Conservation (phyloP, 495 filamentous ascomycete genomes). For the Penicillium lagena region DNA sequence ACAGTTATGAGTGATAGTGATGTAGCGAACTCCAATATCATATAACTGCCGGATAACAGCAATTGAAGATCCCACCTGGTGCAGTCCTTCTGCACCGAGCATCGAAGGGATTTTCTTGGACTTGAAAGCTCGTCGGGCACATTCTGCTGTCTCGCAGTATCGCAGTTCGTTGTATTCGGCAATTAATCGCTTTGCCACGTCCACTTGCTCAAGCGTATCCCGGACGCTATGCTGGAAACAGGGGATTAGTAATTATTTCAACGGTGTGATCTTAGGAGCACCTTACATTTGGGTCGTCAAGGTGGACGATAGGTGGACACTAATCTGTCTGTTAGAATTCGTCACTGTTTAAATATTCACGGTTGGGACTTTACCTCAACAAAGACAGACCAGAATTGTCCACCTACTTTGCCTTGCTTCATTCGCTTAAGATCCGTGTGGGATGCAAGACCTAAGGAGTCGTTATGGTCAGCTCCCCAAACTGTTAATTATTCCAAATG, state of each 20-base stretch:
- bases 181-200: slow-evolving; percentile 60
- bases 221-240: slow-evolving; percentile 45
- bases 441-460: slow-evolving; percentile 43
- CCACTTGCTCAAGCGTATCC: slow-evolving; percentile 70
- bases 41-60: slow-evolving; percentile 63
- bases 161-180: slow-evolving; percentile 22
- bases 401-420: slow-evolving; percentile 25
- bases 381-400: slow-evolving; percentile 77
- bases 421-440: slow-evolving; percentile 64
- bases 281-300: slow-evolving; percentile 28
- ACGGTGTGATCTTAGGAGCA: too few species aligned
- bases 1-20: slow-evolving; percentile 78
- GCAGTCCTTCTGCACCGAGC: slow-evolving; percentile 8
- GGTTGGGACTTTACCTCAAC: slow-evolving; percentile 21
- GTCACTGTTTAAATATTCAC: too few species aligned
- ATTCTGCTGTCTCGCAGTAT: slow-evolving; percentile 27
- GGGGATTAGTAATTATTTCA: too few species aligned
- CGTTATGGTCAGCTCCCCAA: too few species aligned
- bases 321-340: too few species aligned
- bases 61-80: slow-evolving; percentile 18
- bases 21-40: slow-evolving; percentile 68
- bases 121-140: slow-evolving; percentile 45
- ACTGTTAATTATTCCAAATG: too few species aligned
- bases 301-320: slow-evolving; percentile 46
- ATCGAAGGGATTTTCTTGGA: slow-evolving; percentile 8